Evolutionary conservation across 768 basidiomycete species (phyloP), one percentile per base, ranked within the genome.

Genomic region (Tulasnella sp.): DNA sequence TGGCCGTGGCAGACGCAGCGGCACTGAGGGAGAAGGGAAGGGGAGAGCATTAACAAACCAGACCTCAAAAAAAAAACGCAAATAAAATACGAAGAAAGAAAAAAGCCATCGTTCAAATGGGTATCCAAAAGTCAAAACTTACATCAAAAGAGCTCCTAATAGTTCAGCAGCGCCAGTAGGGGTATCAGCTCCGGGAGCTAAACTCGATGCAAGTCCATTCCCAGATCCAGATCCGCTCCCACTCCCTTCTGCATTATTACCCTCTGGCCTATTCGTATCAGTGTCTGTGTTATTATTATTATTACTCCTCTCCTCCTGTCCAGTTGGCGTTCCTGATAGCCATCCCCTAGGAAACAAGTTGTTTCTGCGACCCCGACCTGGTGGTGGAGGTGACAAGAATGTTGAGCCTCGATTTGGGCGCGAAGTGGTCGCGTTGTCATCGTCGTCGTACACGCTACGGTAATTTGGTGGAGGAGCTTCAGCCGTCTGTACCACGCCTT

Each of bases 401-500:
- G n/a, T 10, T 45, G 47, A 47, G 10, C 40, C 45, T 45, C 45
- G 47, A 12, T 44, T 42, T 12, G 45, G 19, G 25, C 47, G 40
- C 45, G 45, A 10, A 13, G 24, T n/a, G 10, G 47, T n/a, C 9
- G 8, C 29, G 9, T 33, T 20, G 19, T 37, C 15, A 46, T 32
- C 45, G 10, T n/a, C 10, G 45, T 31, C 15, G 13, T 12, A 10
- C 40, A 9, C 27, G n/a, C n/a, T n/a, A n/a, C n/a, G n/a, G n/a
- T n/a, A n/a, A n/a, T n/a, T n/a, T n/a, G n/a, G n/a, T n/a, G n/a
- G 24, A 15, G n/a, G 27, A 27, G 40, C 33, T 10, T 35, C 42
- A 5, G 34, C 53, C 28, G 41, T 27, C 22, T 44, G 40, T 28
- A 54, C 46, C 9, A 45, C 34, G 13, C 54, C 54, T 55, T 56